Base-by-base conservation (phyloP, 257 asterid genomes). In the Anisodus acutangulus region DNA sequence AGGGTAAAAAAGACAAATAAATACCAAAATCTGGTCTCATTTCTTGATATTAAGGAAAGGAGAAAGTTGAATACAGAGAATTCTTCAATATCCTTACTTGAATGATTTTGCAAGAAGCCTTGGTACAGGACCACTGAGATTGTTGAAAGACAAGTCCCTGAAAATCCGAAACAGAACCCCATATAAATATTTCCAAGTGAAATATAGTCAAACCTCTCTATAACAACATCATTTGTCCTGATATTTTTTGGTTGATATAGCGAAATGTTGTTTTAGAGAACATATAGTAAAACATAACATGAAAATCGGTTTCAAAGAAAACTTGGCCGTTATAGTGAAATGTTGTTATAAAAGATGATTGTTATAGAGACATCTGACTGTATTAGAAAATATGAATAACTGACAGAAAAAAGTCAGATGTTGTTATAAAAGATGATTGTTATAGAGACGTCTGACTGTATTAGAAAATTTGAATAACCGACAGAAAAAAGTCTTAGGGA, bases 81-180 rank as follows among this genome's bases (percentile, higher is more conserved):
- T 69, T 78, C 45, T 82, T 80, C 35, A 16, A 37, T 68, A 54
- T 59, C 64, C 84, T 82, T 88, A 96, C 99, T 91, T 93, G 92
- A 94, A 91, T 22, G 98, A 92, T 88, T 94, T 93, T 8, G 97
- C 95, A 81, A 92, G 91, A 84, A 95, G 87, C 82, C 88, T 93
- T 2, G 97, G 99, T 88, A 95, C 87, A 43, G 98, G 91, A 83
- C 97, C 97, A 83, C 97, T 97, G 83, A 97, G 86, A 88, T 96
- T 93, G 86, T 96, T 96, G 95, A 88, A 94, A 37, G 99, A 96
- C 91, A 96, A 87, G 85, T 96, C 99, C 90, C 99, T 95, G 85
- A 54, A 85, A 85, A 78, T 85, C 8, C 26, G 82, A 41, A 78
- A 17, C 70, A 72, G 82, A 81, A 63, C 37, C 63, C 64, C 7